Conservation (phyloP, 2,329 filamentous ascomycete genomes). For the Fusarium praegraminearum region DNA sequence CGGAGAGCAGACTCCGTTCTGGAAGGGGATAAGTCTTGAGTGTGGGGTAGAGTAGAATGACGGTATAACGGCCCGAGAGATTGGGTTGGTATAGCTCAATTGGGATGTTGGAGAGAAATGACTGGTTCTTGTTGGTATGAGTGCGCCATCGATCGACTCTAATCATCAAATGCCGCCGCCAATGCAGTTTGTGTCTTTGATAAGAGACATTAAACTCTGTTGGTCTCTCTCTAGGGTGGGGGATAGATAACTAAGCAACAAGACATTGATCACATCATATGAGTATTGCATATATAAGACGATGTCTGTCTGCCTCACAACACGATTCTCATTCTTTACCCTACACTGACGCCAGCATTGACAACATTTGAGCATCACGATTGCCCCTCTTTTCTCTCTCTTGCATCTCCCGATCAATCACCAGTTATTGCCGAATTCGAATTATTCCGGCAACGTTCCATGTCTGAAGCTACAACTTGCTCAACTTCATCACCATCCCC, state of each 20-base stretch:
- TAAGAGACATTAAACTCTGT: not conserved
- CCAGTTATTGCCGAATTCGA: not conserved
- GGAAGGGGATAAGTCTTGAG: slow-evolving; percentile 7
- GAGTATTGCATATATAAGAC: not conserved
- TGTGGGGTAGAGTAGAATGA: slow-evolving; percentile 11
- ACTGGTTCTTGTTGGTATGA: not conserved
- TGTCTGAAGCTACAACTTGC: not conserved
- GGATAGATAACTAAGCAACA: not conserved
- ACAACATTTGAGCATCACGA: too few relatives aligned
- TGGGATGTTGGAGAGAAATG: not conserved
- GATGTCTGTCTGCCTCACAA: not conserved
- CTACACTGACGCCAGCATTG: not conserved
- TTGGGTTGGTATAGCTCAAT: not conserved
- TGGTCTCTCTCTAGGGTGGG: not conserved
- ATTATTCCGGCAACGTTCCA: not conserved
- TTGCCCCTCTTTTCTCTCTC: not conserved
- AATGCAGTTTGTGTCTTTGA: not conserved
- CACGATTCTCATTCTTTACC: not conserved
- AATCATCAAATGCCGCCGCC: not conserved
- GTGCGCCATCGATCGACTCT: not conserved
- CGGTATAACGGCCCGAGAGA: slow-evolving; percentile 19
- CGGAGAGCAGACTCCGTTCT: slow-evolving; percentile 22
- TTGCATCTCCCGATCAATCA: not conserved
- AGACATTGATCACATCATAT: not conserved
- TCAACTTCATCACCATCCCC: not conserved